A percentile compares a stretch with the other conserved stretches of the same genome.
These are phyloP conservation scores for Fusarium ambrosium DNA, from an alignment of 2,329 filamentous ascomycete species.

Conservation along the genomic window DNA sequence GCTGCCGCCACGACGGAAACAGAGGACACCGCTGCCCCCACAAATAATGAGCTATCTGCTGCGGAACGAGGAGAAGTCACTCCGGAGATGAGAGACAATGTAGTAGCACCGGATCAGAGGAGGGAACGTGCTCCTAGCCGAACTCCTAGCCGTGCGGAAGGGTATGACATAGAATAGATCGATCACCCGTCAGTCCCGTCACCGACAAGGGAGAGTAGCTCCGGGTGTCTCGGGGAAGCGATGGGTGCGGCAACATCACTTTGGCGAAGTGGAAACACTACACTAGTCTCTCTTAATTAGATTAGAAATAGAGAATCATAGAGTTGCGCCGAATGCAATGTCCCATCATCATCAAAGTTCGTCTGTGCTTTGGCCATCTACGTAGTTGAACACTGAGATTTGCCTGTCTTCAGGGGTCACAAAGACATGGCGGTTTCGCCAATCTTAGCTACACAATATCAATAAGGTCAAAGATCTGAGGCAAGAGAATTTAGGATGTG, in stretches of 20 bases:
- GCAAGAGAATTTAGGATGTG: background rate
- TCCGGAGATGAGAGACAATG: background rate
- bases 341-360: background rate
- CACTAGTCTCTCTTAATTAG: background rate
- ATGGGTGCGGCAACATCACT: background rate
- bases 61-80: conserved; percentile 27
- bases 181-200: background rate
- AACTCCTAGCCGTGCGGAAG: background rate
- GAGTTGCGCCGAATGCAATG: background rate
- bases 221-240: background rate
- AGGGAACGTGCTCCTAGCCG: background rate
- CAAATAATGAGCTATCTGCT: conserved; percentile 1
- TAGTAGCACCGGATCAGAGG: background rate
- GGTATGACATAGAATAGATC: background rate
- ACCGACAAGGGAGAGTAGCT: background rate
- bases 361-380: background rate
- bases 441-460: background rate
- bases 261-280: background rate
- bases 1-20: background rate
- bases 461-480: background rate
- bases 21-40: background rate
- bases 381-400: background rate
- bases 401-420: too few relatives aligned
- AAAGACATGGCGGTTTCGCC: background rate
- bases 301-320: background rate